Percentiles rank a stretch among this genome's conserved stretches.
phyloP scores from a whole-genome alignment of 768 basidiomycete species.

The Tephrocybe rancida region DNA sequence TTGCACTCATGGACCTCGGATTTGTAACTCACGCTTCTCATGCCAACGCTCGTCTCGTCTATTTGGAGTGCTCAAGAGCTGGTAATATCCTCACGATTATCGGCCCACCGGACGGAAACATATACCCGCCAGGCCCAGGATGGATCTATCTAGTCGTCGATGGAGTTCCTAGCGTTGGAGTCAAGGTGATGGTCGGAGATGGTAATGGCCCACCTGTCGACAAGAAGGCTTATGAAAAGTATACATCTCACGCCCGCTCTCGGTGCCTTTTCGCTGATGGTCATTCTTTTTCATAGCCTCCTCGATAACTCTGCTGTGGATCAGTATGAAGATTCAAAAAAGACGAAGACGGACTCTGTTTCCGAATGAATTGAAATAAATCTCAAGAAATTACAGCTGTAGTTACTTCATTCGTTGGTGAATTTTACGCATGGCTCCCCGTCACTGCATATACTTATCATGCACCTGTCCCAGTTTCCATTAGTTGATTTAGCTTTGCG shows the following conservation, averaged over 20 bases:
- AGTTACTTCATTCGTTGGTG: background rate
- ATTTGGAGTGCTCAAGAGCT: slow-evolving; percentile 46
- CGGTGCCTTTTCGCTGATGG: background rate
- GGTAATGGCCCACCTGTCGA: slow-evolving; percentile 65
- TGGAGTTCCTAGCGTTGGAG: slow-evolving; percentile 66
- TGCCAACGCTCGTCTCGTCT: slow-evolving; percentile 76
- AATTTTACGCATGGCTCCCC: background rate
- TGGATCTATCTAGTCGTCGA: slow-evolving; percentile 71
- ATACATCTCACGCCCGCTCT: slow-evolving; percentile 23
- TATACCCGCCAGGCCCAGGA: slow-evolving; percentile 84
- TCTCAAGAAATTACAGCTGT: no score
- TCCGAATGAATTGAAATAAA: slow-evolving; percentile 15
- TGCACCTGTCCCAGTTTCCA: no score
- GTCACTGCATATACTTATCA: no score
- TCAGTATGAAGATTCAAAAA: slow-evolving; percentile 47
- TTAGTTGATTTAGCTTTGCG: no score
- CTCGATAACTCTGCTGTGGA: slow-evolving; percentile 49
- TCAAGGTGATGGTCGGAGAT: slow-evolving; percentile 68
- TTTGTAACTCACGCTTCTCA: slow-evolving; percentile 79
- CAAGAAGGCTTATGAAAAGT: slow-evolving; percentile 59
- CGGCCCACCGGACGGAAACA: slow-evolving; percentile 61
- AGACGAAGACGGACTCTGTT: slow-evolving; percentile 1
- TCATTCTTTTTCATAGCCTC: slow-evolving; percentile 36
- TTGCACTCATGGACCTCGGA: slow-evolving; percentile 81
- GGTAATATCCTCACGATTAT: slow-evolving; percentile 54